These are phyloP conservation scores for Canavalia gladiata DNA, from an alignment of 306 rosid genomes.

Conservation along the genomic window DNA sequence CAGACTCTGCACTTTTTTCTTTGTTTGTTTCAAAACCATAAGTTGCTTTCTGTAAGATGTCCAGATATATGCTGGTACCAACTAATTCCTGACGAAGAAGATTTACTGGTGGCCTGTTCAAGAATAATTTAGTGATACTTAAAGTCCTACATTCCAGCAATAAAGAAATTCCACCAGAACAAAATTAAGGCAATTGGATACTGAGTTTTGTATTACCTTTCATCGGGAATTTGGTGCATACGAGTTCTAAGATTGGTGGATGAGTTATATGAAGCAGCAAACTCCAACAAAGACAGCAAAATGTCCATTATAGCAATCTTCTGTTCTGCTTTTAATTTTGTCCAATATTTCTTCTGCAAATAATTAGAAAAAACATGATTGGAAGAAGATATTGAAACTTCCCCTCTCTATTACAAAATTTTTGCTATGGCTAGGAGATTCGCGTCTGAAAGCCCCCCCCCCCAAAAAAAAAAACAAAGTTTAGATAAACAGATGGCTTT, in stretches of 20 bases:
- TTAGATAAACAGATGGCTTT: constrained; percentile 33
- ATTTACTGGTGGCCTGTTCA: constrained; percentile 96
- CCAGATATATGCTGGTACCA: constrained; percentile 87
- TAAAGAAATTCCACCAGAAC: constrained; percentile 36
- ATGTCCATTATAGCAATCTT: constrained; percentile 86
- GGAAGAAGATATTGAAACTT: constrained; percentile 26
- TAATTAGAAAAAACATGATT: constrained; percentile 39
- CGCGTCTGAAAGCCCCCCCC: constrained; percentile 5
- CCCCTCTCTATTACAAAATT: neutral
- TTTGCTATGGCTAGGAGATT: neutral
- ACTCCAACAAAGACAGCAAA: constrained; percentile 83
- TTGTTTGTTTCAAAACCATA: constrained; percentile 58
- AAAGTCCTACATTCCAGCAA: constrained; percentile 37
- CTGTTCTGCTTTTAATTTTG: constrained; percentile 75
- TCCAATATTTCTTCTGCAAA: constrained; percentile 97
- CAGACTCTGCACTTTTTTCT: constrained; percentile 51
- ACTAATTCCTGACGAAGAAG: constrained; percentile 95
- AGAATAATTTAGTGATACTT: constrained; percentile 43
- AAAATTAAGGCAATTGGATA: constrained; percentile 11
- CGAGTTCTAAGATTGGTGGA: constrained; percentile 85
- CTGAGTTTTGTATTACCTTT: constrained; percentile 62
- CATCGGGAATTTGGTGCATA: constrained; percentile 86
- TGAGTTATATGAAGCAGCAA: constrained; percentile 94
- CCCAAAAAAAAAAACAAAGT: neutral
- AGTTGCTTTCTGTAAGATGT: constrained; percentile 86